Evolutionary conservation across 352 stramenopile genomes (phyloP).

Genomic region (Phytophthora pisi): DNA sequence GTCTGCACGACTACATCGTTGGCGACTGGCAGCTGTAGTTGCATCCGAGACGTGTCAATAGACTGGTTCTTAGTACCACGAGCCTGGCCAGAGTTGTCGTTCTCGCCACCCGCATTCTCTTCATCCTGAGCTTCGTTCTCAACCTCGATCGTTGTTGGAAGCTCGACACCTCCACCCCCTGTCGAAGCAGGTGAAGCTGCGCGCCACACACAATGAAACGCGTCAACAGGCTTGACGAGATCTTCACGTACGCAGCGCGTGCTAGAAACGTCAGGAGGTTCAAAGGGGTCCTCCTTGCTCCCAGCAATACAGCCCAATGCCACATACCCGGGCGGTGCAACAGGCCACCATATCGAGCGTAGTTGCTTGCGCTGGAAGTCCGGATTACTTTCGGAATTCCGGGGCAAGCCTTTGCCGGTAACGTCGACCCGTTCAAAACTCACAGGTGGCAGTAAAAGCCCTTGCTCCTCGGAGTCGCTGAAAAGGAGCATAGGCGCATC

Average conservation of each 20-base stretch:
- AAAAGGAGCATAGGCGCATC: constrained; percentile 66
- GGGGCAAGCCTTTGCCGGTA: constrained; percentile 79
- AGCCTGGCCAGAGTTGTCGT: constrained; percentile 13
- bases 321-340: constrained; percentile 79
- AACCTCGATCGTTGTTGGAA: constrained; percentile 37
- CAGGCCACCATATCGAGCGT: constrained; percentile 84
- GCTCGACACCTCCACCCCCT: constrained; percentile 41
- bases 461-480: constrained; percentile 50
- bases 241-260: constrained; percentile 80
- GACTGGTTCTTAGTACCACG: constrained; percentile 46
- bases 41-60: constrained; percentile 28
- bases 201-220: constrained; percentile 71
- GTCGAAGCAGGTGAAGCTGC: constrained; percentile 35
- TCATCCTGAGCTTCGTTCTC: constrained; percentile 37
- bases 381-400: constrained; percentile 71
- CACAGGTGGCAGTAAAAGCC: constrained; percentile 60
- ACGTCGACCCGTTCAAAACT: constrained; percentile 86
- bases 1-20: constrained; percentile 69
- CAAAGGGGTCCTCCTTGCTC: constrained; percentile 80
- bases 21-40: constrained; percentile 30
- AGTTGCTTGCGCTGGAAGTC: constrained; percentile 88
- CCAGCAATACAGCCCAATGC: constrained; percentile 78
- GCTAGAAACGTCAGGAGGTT: constrained; percentile 57
- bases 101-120: constrained; percentile 10
- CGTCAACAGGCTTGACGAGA: constrained; percentile 67